Percentiles rank a stretch among this genome's conserved stretches.
Conservation (phyloP, 495 filamentous ascomycete genomes). For the Podospora conica region DNA sequence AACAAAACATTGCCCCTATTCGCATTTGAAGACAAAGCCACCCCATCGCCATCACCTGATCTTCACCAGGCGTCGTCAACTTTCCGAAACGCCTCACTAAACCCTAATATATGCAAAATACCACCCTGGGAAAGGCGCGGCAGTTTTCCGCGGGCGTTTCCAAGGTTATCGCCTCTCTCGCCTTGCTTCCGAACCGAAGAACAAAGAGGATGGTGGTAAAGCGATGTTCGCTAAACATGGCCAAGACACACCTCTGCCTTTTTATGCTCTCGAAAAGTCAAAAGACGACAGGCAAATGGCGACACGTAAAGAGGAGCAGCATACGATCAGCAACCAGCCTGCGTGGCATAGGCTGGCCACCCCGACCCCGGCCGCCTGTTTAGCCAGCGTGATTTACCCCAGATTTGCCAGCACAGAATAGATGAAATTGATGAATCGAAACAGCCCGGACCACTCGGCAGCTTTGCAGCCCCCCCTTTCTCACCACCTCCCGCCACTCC, state of each 20-base stretch:
- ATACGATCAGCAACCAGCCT: background rate
- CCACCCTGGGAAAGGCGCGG: background rate
- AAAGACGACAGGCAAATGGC: background rate
- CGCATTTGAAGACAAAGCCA: no score
- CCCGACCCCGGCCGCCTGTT: constrained; percentile 1
- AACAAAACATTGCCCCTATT: background rate
- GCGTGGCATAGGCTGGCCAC: background rate
- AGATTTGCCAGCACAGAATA: constrained; percentile 25
- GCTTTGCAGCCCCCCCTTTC: constrained; percentile 14
- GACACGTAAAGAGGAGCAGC: background rate
- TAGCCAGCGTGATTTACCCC: constrained; percentile 25
- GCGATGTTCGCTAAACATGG: background rate
- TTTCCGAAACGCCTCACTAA: background rate
- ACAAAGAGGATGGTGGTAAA: background rate
- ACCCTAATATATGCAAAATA: background rate
- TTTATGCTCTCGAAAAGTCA: background rate
- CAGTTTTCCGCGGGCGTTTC: background rate
- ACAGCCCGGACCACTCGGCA: constrained; percentile 30
- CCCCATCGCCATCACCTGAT: background rate
- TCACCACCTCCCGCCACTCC: background rate
- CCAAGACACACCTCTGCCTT: background rate
- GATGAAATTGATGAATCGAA: constrained; percentile 20
- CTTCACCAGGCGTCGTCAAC: background rate
- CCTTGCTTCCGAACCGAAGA: background rate
- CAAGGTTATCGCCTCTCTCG: background rate